phyloP scores from a whole-genome alignment of 2,329 filamentous ascomycete genomes.

The Eutypa lata region DNA sequence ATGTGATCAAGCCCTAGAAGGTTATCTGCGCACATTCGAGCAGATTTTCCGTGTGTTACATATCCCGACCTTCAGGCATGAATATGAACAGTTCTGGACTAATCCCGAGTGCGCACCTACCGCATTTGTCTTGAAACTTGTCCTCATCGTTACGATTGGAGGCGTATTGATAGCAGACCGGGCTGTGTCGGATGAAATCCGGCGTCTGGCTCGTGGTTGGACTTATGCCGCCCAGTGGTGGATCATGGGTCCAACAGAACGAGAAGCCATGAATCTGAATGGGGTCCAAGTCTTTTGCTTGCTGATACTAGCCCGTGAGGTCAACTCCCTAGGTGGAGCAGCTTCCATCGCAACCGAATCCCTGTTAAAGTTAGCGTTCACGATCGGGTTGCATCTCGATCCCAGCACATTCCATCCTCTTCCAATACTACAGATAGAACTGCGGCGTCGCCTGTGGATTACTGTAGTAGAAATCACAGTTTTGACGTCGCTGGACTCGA shows the following conservation, averaged over 20 bases:
- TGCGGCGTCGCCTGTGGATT: constrained; percentile 26
- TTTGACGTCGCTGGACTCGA: constrained; percentile 20
- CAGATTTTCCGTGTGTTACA: constrained; percentile 22
- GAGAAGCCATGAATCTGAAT: constrained; percentile 18
- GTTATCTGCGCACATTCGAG: constrained; percentile 22
- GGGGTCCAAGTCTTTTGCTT: constrained; percentile 25
- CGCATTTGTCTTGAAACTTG: constrained; percentile 18
- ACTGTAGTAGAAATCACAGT: constrained; percentile 24
- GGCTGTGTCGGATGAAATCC: constrained; percentile 13
- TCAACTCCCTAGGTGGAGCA: constrained; percentile 19
- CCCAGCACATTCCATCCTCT: constrained; percentile 15
- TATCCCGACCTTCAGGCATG: constrained; percentile 17
- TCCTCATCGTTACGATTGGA: constrained; percentile 22
- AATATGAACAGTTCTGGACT: constrained; percentile 18
- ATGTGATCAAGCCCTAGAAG: constrained; percentile 16
- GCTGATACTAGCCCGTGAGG: constrained; percentile 19
- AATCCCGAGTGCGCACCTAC: neutral
- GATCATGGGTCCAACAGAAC: constrained; percentile 23
- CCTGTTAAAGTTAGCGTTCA: constrained; percentile 26
- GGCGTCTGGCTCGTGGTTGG: constrained; percentile 23
- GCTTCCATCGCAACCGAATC: constrained; percentile 25
- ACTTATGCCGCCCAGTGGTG: constrained; percentile 25
- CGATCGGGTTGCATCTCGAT: constrained; percentile 28
- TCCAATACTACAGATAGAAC: constrained; percentile 20
- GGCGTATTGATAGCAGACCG: constrained; percentile 16